phyloP scores from a whole-genome alignment of 2,329 filamentous ascomycete species.

The Gliomastix tumulicola region DNA sequence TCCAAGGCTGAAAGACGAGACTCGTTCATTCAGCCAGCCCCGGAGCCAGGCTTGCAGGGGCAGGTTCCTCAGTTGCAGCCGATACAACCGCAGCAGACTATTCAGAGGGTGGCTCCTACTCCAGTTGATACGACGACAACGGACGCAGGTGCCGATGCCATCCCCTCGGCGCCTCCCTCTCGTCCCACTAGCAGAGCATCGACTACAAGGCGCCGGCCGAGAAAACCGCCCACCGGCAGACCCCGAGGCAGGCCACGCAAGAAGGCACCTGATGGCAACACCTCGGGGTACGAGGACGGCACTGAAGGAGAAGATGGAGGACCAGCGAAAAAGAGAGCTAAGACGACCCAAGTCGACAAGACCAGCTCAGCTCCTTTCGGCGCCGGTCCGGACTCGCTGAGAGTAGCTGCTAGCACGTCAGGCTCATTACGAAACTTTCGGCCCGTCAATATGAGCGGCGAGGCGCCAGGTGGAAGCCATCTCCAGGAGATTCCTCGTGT shows the following conservation, averaged over 20 bases:
- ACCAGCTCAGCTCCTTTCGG: constrained; percentile 68
- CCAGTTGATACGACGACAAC: constrained; percentile 17
- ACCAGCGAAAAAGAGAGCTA: constrained; percentile 63
- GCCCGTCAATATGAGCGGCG: constrained; percentile 53
- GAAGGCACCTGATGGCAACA: constrained; percentile 54
- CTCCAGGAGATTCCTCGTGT: constrained; percentile 68
- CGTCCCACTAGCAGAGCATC: constrained; percentile 56
- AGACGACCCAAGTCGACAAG: constrained; percentile 65
- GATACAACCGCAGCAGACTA: constrained; percentile 14
- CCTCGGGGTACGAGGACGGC: constrained; percentile 65
- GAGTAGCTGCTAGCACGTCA: constrained; percentile 85
- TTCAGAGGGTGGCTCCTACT: constrained; percentile 25
- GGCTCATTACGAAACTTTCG: constrained; percentile 81
- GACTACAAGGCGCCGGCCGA: constrained; percentile 26
- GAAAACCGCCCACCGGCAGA: constrained; percentile 41
- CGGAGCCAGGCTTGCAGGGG: too few species aligned
- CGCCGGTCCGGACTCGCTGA: constrained; percentile 67
- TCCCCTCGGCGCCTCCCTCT: constrained; percentile 29
- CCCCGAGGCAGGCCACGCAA: constrained; percentile 51
- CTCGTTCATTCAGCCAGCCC: constrained; percentile 17
- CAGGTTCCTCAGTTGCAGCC: constrained; percentile 3
- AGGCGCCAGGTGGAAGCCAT: constrained; percentile 38
- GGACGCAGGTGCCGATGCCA: constrained; percentile 9
- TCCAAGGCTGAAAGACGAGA: constrained; percentile 12
- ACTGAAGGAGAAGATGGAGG: constrained; percentile 53